phyloP scores from a whole-genome alignment of 2,329 filamentous ascomycete species.

The Phialophora tarda region DNA sequence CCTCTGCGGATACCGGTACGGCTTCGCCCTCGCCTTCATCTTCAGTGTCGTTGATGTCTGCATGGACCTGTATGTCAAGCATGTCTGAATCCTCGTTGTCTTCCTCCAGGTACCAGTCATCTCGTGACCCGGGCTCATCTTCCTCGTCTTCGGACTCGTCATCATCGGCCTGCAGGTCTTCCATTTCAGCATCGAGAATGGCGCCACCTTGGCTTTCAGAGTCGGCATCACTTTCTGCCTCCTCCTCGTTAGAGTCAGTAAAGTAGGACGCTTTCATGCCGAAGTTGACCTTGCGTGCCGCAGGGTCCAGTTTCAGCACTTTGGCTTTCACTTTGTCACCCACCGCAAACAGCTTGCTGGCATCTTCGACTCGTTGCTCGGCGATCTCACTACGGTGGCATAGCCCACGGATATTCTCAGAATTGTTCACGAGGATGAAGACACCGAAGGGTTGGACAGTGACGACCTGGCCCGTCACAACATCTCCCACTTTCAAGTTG shows the following conservation, averaged over 20 bases:
- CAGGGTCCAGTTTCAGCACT: conserved; percentile 75
- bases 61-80: conserved; percentile 49
- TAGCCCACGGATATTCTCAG: conserved; percentile 85
- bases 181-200: conserved; percentile 43
- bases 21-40: conserved; percentile 50
- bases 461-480: conserved; percentile 86
- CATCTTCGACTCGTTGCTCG: conserved; percentile 78
- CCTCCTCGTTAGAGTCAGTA: conserved; percentile 63
- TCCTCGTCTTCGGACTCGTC: conserved; percentile 46
- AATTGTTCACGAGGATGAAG: conserved; percentile 88
- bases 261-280: conserved; percentile 94
- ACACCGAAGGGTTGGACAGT: conserved; percentile 96
- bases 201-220: conserved; percentile 47
- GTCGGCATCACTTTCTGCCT: conserved; percentile 49
- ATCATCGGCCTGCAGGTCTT: conserved; percentile 55
- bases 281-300: conserved; percentile 81
- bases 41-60: conserved; percentile 44
- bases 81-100: conserved; percentile 47
- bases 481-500: conserved; percentile 79
- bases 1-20: background rate
- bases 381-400: conserved; percentile 94
- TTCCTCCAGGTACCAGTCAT: conserved; percentile 52
- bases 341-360: conserved; percentile 85
- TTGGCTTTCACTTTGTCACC: conserved; percentile 94
- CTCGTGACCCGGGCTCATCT: conserved; percentile 42